Base-by-base conservation (phyloP, 306 rosid species). In the Dicorynia guianensis region DNA sequence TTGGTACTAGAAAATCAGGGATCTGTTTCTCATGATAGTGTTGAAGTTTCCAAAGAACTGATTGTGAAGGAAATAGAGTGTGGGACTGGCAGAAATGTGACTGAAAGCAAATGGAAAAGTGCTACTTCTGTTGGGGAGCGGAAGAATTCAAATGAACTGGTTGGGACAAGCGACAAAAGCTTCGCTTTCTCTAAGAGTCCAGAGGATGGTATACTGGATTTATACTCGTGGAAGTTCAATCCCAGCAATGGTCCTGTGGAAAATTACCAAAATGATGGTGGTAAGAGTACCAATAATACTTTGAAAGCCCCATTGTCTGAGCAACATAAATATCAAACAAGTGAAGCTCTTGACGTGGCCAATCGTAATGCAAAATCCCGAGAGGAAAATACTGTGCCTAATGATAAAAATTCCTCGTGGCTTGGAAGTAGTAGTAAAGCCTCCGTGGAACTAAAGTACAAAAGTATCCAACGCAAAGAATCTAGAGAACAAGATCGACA, bases 51-150 rank as follows among this genome's bases (percentile, higher is more conserved):
- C 1, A 88, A 80, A 72, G 96, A 90, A 64, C 84, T 88, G 49
- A 86, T 88, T 76, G 93, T 90, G 84, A 88, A 90, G 69, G 96
- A 90, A 82, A 90, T 90, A 67, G 91, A 90, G 75, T 88, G 86
- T 71, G 93, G 93, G 67, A 76, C 87, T 49, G 88, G 84, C 71
- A 81, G 88, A 58, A 80, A 81, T 79, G 87, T 78, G 59, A 66
- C 84, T 64, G 91, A 79, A 60, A 71, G 72, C 73, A 90, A 90
- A 76, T 86, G 91, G 89, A 84, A 84, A 77, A 82, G 61, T 81
- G 72, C 87, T 34, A 69, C 84, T 76, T 71, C 82, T 68, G 49
- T 61, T 58, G 89, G 82, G 73, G 92, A 82, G 56, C 35, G 77
- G 76, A 87, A 63, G 74, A 87, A 84, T 69, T 54, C 73, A 18